Evolutionary conservation across 306 rosid species (phyloP).

Genomic region (Trifolium dubium): DNA sequence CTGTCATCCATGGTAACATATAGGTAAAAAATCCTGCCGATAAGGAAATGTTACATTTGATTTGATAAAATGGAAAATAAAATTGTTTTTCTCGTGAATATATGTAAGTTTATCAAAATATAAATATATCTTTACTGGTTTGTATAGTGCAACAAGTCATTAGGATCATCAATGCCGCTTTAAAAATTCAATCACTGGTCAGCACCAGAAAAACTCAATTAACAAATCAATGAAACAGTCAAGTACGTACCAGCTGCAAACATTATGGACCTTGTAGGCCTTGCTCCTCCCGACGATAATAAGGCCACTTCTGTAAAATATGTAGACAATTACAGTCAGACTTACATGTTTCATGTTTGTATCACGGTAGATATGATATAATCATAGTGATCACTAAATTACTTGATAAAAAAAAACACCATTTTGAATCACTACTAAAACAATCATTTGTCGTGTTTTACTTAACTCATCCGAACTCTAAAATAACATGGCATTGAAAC

Average conservation of each 20-base stretch:
- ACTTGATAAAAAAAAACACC: too few species aligned
- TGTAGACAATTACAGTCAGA: background rate
- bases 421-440: too few species aligned
- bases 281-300: slow-evolving; percentile 51
- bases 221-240: background rate
- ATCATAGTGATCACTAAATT: too few species aligned
- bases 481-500: too few species aligned
- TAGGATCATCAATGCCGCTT: background rate
- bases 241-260: slow-evolving; percentile 54
- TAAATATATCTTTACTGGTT: too few species aligned
- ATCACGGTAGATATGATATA: too few species aligned
- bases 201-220: background rate
- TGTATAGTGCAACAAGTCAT: background rate
- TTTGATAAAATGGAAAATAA: slow-evolving; percentile 5
- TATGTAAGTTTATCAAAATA: background rate
- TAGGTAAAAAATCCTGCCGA: slow-evolving; percentile 56
- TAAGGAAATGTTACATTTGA: slow-evolving; percentile 9
- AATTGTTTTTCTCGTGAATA: background rate
- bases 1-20: slow-evolving; percentile 50
- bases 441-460: too few species aligned
- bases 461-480: too few species aligned
- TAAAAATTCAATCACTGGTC: background rate
- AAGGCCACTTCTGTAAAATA: slow-evolving; percentile 47
- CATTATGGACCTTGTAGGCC: slow-evolving; percentile 37
- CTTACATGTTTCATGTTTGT: too few species aligned